Conservation (phyloP, 2,329 filamentous ascomycete genomes). For the Pestalotiopsis sp. region DNA sequence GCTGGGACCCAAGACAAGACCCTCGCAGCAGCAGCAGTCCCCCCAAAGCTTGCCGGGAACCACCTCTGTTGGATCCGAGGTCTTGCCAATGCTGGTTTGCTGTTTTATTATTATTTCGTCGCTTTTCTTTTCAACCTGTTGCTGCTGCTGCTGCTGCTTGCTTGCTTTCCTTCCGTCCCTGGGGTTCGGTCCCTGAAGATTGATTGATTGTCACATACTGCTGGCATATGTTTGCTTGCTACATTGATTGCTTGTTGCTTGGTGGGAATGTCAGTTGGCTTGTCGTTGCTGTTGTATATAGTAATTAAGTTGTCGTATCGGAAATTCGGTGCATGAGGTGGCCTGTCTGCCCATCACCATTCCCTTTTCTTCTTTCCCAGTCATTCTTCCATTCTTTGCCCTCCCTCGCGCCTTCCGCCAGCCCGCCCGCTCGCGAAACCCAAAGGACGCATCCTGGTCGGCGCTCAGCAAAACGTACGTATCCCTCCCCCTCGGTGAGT, state of each 20-base stretch:
- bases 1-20: neutral
- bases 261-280: neutral
- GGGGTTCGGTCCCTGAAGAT: neutral
- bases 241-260: neutral
- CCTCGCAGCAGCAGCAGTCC: neutral
- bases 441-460: constrained; percentile 4
- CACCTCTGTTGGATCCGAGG: neutral
- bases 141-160: neutral
- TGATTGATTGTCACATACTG: neutral
- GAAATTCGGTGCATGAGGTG: neutral
- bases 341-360: constrained; percentile 1
- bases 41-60: neutral
- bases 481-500: neutral
- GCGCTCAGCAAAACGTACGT: constrained; percentile 3
- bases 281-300: neutral
- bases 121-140: neutral
- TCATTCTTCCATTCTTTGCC: neutral
- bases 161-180: neutral
- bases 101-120: neutral
- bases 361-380: neutral
- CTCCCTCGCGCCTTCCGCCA: constrained; percentile 5
- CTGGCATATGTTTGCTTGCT: neutral
- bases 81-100: neutral
- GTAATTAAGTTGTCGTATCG: neutral
- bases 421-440: neutral